Percentiles rank a stretch among this genome's conserved stretches.
These are phyloP conservation scores for Macrophomina phaseolina DNA, from an alignment of 2,329 filamentous ascomycete species.

Conservation along the genomic window DNA sequence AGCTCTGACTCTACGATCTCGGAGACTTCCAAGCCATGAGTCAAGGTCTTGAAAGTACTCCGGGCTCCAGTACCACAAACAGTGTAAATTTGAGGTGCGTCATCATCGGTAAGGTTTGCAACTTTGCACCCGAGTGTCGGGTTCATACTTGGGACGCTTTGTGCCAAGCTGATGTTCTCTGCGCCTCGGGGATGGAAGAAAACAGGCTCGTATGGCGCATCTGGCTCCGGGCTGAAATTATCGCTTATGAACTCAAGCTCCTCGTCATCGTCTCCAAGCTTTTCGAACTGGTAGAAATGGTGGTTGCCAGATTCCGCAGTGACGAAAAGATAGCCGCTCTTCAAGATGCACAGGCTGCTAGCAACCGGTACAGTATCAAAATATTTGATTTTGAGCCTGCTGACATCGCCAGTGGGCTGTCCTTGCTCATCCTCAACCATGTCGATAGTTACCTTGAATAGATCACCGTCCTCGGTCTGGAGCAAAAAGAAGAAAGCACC, in stretches of 20 bases:
- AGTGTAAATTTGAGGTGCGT: conserved; percentile 95
- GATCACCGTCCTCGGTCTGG: conserved; percentile 95
- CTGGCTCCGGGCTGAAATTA: conserved; percentile 76
- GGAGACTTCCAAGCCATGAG: conserved; percentile 90
- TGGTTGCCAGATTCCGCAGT: conserved; percentile 93
- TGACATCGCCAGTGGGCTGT: conserved; percentile 80
- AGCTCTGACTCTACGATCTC: conserved; percentile 95
- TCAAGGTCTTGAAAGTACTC: conserved; percentile 88
- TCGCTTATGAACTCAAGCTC: conserved; percentile 87
- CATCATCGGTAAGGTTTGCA: conserved; percentile 86
- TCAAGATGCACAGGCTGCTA: conserved; percentile 86
- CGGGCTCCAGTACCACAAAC: conserved; percentile 87
- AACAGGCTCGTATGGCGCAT: conserved; percentile 73
- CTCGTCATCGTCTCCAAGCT: conserved; percentile 92
- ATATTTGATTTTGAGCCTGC: conserved; percentile 89
- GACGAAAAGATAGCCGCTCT: conserved; percentile 93
- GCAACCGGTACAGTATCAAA: conserved; percentile 95
- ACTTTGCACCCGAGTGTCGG: conserved; percentile 91
- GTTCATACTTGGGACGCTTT: conserved; percentile 87
- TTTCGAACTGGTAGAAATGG: conserved; percentile 96
- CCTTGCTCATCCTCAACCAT: conserved; percentile 83
- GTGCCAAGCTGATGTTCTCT: conserved; percentile 83
- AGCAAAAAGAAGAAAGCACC: conserved; percentile 90
- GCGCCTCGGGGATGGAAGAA: conserved; percentile 83
- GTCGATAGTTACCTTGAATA: conserved; percentile 95